Evolutionary conservation across 2,329 filamentous ascomycete species (phyloP).

Genomic region (Cercospora brassicicola): DNA sequence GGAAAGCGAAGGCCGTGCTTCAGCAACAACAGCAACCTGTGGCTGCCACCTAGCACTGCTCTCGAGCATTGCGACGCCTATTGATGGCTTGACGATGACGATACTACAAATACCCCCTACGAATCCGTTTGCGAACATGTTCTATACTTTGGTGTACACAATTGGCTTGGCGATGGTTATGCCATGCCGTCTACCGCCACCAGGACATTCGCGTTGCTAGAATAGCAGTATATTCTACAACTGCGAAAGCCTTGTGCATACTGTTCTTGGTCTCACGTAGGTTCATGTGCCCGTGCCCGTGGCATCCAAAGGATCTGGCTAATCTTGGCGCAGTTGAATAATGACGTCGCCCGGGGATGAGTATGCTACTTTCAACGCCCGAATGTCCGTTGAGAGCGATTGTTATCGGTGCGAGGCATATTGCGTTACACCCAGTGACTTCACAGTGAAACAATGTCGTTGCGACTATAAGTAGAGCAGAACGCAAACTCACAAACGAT

Average conservation of each 20-base stretch:
- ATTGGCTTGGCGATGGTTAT: not conserved
- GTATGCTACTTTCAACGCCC: not conserved
- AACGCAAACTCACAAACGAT: not conserved
- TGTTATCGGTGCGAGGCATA: not conserved
- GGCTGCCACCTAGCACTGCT: not conserved
- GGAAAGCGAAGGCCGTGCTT: constrained; percentile 25
- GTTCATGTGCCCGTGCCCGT: not conserved
- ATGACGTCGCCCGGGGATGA: not conserved
- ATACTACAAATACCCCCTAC: not conserved
- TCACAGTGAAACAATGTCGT: not conserved
- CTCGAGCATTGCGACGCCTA: not conserved
- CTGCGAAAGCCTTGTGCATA: not conserved
- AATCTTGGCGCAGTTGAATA: not conserved
- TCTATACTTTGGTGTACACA: not conserved
- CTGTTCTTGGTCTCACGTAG: not conserved
- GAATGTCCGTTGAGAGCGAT: not conserved
- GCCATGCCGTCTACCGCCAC: not conserved
- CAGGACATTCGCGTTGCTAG: not conserved
- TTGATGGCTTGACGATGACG: not conserved
- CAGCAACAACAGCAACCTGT: constrained; percentile 3
- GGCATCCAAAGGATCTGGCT: not conserved
- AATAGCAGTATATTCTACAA: not conserved
- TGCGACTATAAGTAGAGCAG: not conserved
- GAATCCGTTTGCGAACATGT: constrained; percentile 7
- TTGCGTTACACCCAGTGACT: not conserved